Base-by-base conservation (phyloP, 805 yeast species). In the Starmera pachycereana region DNA sequence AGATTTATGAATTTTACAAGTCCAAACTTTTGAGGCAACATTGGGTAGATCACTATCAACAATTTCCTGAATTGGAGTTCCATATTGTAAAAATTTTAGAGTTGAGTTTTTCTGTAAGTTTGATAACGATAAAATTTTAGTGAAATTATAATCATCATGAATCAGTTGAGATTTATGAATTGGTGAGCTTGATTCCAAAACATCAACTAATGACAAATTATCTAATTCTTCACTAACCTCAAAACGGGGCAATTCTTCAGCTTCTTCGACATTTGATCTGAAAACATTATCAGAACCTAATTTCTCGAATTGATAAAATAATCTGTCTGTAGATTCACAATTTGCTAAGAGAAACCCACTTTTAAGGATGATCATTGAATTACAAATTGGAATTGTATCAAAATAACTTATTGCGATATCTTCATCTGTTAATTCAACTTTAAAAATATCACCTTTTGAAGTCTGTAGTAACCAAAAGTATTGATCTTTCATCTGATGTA, bases 21-120 rank as follows among this genome's bases (percentile, higher is more conserved):
- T 76, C 72, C 80, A 84, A 0, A 88, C 71, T 4, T 66, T 63
- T 3, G 71, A 65, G 0, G 96, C 76, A 2, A 61, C 58, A 2
- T 75, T 69, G 0, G 96, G 96, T 11, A 89, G 63, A 4, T 81
- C 86, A 6, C 95, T 78, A 4, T 82, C 69, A 0, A 84, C 95
- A 11, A 88, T 57, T 37, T 73, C 80, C 3, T 72, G 62, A 2
- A 76, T 71, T 3, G 76, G 66, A 2, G 82, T 60, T 11, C 90
- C 92, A 50, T 78, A 71, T 39, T 63, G 68, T 30, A 75, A 52
- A 2, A 67, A 50, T 41, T 69, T 71, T 31, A 83, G 44, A 7
- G 72, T 53, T 0, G 85, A 63, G 14, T 69, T 42, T 12, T 72
- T 40, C 1, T 66, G 59, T 6, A 58, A 48, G 0, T 81, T 81